Base-by-base conservation (phyloP, 2,329 filamentous ascomycete species). In the Cercospora citrullina region DNA sequence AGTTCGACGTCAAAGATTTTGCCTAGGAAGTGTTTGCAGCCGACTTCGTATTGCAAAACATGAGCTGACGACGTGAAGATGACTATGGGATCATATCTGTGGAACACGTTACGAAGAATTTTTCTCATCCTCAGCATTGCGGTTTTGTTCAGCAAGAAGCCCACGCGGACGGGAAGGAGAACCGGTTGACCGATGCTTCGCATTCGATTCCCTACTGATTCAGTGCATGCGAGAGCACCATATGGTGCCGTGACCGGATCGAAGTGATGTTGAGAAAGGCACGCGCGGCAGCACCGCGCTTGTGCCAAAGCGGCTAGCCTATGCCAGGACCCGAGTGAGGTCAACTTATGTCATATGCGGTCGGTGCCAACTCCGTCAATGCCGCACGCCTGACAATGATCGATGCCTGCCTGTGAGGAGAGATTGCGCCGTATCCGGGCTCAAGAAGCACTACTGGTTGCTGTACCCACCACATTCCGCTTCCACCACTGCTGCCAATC, bases 401-500 rank as follows among this genome's bases (percentile, higher is more conserved):
- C 36, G 36, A 7, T 39, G 36, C 36, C 16, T 39, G 16, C 36
- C 3, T 45, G 48, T 53, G 48, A 16, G 23, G 23, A 8, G 16
- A 28, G 16, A 14, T 14, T 28, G 6, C 48, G 10, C 21, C 9
- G 9, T 12, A 6, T 5, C 21, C 23, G 23, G 21, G 9, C 8
- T 62, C 60, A 62, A 18, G 60, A 18, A n/a, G 18, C n/a, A 31
- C 42, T 23, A 18, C 39, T n/a, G 10, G 8, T 8, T 16, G 28
- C 36, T 12, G 60, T 16, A 12, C 12, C 14, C n/a, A 12, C 63
- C 51, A 72, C 68, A 30, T 71, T 69, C 6, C 28, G 53, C 12
- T 53, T 51, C 71, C 69, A 72, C 71, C 71, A 72, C 16, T 68
- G 39, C 16, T 66, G 61, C 69, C 66, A 97, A 72, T 90, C 85